Evolutionary conservation across 116 monocot genomes (phyloP).

Genomic region (Iris pallida): DNA sequence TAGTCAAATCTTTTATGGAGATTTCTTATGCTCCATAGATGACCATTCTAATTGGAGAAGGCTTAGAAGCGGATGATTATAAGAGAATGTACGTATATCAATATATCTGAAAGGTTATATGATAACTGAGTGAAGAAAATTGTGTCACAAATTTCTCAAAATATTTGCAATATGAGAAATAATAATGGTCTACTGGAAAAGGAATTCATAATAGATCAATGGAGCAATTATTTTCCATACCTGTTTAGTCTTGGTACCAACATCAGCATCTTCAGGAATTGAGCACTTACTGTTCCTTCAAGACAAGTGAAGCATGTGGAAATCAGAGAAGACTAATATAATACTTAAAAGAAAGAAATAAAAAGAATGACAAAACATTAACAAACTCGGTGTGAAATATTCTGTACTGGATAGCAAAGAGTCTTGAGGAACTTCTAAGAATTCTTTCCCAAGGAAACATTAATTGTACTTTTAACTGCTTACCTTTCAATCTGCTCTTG

Average conservation of each 20-base stretch:
- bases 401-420: background rate
- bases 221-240: background rate
- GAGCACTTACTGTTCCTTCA: constrained; percentile 6
- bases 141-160: no score
- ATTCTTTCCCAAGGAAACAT: background rate
- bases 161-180: no score
- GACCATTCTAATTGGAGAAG: no score
- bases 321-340: background rate
- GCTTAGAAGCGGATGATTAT: no score
- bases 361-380: background rate
- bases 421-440: background rate
- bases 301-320: no score
- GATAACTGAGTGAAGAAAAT: no score
- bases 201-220: no score
- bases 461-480: background rate
- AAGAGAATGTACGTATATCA: no score
- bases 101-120: no score
- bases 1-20: no score
- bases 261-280: constrained; percentile 9
- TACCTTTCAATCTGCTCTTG: constrained; percentile 10
- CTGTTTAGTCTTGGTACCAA: background rate
- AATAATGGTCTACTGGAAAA: no score
- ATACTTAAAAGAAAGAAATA: constrained; percentile 1
- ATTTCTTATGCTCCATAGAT: no score
- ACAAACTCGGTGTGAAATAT: background rate